Conservation (phyloP, 1,139 yeast species). For the Candida sanyaensis region DNA sequence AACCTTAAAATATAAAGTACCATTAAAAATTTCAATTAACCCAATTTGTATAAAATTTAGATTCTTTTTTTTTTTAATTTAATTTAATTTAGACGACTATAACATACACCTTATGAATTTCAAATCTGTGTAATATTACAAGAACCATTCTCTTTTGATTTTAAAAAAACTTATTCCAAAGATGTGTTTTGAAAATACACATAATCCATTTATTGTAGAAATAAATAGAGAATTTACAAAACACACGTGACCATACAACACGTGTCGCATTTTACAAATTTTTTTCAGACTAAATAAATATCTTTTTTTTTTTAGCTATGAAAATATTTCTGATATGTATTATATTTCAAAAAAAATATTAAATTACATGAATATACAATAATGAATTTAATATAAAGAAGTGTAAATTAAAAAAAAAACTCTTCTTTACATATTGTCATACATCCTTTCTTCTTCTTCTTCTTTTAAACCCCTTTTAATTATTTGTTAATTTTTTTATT, state of each 20-base stretch:
- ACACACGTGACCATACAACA: neutral
- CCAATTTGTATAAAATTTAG: neutral
- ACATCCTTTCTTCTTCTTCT: conserved; percentile 4
- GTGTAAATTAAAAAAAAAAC: neutral
- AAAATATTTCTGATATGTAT: conserved; percentile 11
- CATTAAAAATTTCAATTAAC: neutral
- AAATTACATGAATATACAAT: conserved; percentile 19
- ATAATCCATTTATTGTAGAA: too few species aligned
- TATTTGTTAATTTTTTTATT: neutral
- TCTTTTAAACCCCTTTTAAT: neutral
- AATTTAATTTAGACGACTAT: neutral
- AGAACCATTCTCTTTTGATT: too few species aligned
- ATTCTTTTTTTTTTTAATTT: too few species aligned
- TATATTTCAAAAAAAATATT: conserved; percentile 7
- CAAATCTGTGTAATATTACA: too few species aligned
- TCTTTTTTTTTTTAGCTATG: neutral
- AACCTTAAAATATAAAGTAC: too few species aligned
- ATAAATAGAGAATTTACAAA: neutral
- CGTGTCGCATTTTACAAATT: neutral
- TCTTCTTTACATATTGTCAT: too few species aligned
- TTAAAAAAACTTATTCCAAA: too few species aligned
- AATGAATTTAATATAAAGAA: neutral
- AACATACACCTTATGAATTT: too few species aligned
- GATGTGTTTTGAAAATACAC: too few species aligned
- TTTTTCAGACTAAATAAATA: conserved; percentile 2